Evolutionary conservation across 2,329 filamentous ascomycete genomes (phyloP), one percentile per base, ranked within the genome.

Genomic region (Aspergillus japonicus): DNA sequence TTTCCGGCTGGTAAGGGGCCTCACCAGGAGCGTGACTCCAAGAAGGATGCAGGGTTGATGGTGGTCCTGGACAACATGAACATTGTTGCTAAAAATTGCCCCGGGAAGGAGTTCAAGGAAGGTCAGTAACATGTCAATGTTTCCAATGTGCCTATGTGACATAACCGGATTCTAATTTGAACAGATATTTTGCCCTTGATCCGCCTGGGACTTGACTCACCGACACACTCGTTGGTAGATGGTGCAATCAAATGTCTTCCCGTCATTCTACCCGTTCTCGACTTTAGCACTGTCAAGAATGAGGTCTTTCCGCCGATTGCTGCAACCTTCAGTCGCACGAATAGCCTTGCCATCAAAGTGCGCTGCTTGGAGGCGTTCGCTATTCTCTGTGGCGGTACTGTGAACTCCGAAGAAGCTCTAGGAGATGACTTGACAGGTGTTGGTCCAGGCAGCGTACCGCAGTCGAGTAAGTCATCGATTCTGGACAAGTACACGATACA

Each of bases 401-500:
- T 80, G 19, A 82, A 84, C 60, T 73, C 77, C 5, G 67, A 72
- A 21, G 73, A 77, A 33, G 78, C 77, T 1, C 75, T 77, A 1
- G 79, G 80, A 47, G 91, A 95, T 72, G 93, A 91, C 4, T 82
- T 97, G 2, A 89, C 91, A 65, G 92, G 92, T 0, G 80, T 93
- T 11, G 63, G 71, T 16, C 67, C 72, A 47, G 72, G 71, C 69
- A 78, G 47, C 75, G 84, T 65, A 73, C 83, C 85, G 59, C 88
- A 88, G 71, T 79, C 83, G 2, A 85, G 84, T 3, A 89, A 85
- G 1, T 89, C 89, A 0, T 92, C 87, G 2, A 93, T 94, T 3
- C 81, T 99, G 29, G 95, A 99, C 79, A 98, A 98, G 75, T 98
- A 95, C 71, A 98, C 95, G 0, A 94, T 99, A 79, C 95, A 99